Evolutionary conservation across 1,284 basidiomycete genomes (phyloP).

Genomic region (Xerocomus nothofagi): DNA sequence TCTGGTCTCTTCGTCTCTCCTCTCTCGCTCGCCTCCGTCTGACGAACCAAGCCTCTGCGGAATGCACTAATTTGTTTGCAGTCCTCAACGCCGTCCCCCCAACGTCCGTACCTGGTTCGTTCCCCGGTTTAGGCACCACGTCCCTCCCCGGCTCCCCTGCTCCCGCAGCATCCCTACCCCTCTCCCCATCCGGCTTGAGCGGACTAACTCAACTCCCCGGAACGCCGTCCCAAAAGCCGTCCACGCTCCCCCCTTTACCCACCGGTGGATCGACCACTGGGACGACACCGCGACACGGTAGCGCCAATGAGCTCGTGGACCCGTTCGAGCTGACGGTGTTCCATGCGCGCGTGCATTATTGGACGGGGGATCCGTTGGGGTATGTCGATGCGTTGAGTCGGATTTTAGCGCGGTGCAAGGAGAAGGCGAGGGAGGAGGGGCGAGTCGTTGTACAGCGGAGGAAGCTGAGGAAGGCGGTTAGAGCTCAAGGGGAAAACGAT

Average conservation of each 20-base stretch:
- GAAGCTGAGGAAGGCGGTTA: conserved; percentile 1
- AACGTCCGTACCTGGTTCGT: conserved; percentile 26
- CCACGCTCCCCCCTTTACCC: conserved; percentile 11
- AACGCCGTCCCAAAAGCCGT: conserved; percentile 25
- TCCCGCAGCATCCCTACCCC: conserved; percentile 3
- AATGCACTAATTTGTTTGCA: conserved; percentile 77
- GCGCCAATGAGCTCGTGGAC: conserved; percentile 53
- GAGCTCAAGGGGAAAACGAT: background rate
- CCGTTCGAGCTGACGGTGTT: conserved; percentile 83
- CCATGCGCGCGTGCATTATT: conserved; percentile 66
- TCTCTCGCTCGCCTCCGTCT: conserved; percentile 75
- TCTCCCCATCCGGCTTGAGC: conserved; percentile 27
- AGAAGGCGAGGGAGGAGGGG: conserved; percentile 48
- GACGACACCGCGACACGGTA: background rate
- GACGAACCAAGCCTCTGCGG: conserved; percentile 77
- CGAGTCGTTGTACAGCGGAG: conserved; percentile 42
- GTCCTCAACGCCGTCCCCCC: conserved; percentile 62
- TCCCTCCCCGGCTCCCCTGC: conserved; percentile 21
- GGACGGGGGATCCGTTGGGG: conserved; percentile 71
- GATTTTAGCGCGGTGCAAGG: conserved; percentile 77
- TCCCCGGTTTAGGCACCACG: conserved; percentile 15
- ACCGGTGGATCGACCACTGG: background rate
- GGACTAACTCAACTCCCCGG: conserved; percentile 27
- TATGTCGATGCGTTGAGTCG: conserved; percentile 76
- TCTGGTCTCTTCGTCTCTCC: conserved; percentile 80